A percentile compares a stretch with the other conserved stretches of the same genome.
These are phyloP conservation scores for Aegilops sharonensis DNA, from an alignment of 176 grass and related monocot genomes.

Conservation along the genomic window DNA sequence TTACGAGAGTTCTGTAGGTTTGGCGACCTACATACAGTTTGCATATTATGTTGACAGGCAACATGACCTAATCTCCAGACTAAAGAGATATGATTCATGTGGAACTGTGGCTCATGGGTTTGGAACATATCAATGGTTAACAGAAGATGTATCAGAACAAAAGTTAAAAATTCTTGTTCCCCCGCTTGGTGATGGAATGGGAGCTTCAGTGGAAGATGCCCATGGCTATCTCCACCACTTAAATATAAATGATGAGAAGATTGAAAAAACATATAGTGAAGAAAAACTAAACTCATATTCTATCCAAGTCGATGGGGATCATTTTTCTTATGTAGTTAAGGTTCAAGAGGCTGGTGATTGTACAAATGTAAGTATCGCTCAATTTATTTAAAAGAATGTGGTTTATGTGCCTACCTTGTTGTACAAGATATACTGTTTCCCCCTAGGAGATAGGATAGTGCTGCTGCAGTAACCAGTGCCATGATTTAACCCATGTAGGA, in stretches of 20 bases:
- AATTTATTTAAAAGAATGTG: background rate
- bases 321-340: constrained; percentile 66
- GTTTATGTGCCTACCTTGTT: background rate
- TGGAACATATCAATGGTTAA: constrained; percentile 95
- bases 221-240: constrained; percentile 56
- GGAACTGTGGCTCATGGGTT: constrained; percentile 63
- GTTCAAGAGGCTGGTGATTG: constrained; percentile 68
- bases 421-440: constrained; percentile 4
- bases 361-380: constrained; percentile 62
- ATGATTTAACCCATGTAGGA: constrained; percentile 57
- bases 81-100: constrained; percentile 53
- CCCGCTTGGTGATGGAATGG: constrained; percentile 42
- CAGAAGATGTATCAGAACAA: constrained; percentile 79
- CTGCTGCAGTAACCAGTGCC: constrained; percentile 11
- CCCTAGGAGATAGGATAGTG: background rate
- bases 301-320: constrained; percentile 48
- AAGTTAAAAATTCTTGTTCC: constrained; percentile 47
- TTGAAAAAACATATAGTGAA: constrained; percentile 50
- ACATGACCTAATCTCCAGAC: constrained; percentile 48
- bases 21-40: constrained; percentile 80
- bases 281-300: constrained; percentile 58
- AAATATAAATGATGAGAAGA: constrained; percentile 43
- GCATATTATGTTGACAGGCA: constrained; percentile 73
- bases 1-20: constrained; percentile 89
- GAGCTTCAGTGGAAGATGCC: constrained; percentile 71